Conservation (phyloP, 1,139 yeast species). For the Waltiozyma sp. region DNA sequence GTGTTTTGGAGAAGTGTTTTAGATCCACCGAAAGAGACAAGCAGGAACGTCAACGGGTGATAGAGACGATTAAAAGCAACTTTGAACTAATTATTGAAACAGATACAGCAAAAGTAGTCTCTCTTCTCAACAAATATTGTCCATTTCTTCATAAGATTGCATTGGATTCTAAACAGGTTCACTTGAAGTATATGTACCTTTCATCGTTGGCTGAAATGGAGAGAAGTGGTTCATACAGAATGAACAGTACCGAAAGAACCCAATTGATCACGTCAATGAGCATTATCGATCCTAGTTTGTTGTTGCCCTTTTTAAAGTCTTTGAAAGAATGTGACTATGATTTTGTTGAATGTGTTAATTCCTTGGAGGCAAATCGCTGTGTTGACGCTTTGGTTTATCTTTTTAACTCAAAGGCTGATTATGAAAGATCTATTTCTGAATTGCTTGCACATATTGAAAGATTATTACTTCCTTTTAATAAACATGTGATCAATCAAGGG, state of each 20-base stretch:
- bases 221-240: conserved; percentile 8
- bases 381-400: conserved; percentile 27
- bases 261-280: conserved; percentile 27
- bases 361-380: conserved; percentile 22
- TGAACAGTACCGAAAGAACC: conserved; percentile 11
- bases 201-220: conserved; percentile 14
- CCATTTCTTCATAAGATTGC: conserved; percentile 31
- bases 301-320: conserved; percentile 17
- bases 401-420: conserved; percentile 18
- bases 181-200: conserved; percentile 15
- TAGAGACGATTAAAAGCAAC: conserved; percentile 26
- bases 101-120: conserved; percentile 28
- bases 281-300: conserved; percentile 15
- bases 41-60: conserved; percentile 26
- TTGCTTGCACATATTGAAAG: conserved; percentile 19
- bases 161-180: conserved; percentile 22
- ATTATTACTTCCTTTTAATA: conserved; percentile 8
- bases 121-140: conserved; percentile 26
- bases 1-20: conserved; percentile 32
- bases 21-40: conserved; percentile 21
- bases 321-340: conserved; percentile 13
- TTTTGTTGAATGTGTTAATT: conserved; percentile 16
- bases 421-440: conserved; percentile 23
- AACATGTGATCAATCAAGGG: conserved; percentile 10
- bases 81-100: conserved; percentile 27